Base-by-base conservation (phyloP, 768 basidiomycete species). In the Mycena olivaceomarginata region DNA sequence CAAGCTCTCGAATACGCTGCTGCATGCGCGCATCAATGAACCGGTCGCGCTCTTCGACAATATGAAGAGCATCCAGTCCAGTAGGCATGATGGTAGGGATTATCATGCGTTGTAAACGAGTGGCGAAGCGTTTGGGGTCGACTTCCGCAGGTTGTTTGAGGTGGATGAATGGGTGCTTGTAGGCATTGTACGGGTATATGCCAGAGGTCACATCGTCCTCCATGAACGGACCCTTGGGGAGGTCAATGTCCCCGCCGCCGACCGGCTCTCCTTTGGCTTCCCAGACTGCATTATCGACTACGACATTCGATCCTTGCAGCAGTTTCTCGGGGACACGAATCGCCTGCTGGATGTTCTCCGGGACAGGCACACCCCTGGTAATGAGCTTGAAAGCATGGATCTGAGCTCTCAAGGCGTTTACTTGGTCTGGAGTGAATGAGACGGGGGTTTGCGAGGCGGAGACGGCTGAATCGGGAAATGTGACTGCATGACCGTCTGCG, bases 121-220 rank as follows among this genome's bases (percentile, higher is more conserved):
- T 94, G 1, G 93, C 92, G 80, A 92, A 93, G 72, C 93, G 86
- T 57, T 89, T 85, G 15, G 93, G 93, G 82, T 93, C 92, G 66
- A 87, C 89, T 67, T 92, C 92, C 41, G 91, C 78, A 37, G 90
- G 87, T 53, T 94, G 93, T 76, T 94, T 93, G 78, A 96, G 92
- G 77, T 96, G 94, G 4, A 93, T 89, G 83, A 98, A 94, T 15
- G 97, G 97, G 81, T 97, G 92, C 40, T 91, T 90, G 83, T 93
- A 98, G 22, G 97, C 94, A 84, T 98, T 98, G 88, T 97, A 98
- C 3, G 97, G 97, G 81, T 98, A 97, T 75, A 98, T 93, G 53
- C 92, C 92, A 0, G 96, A 97, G 73, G 91, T 89, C 67, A 91
- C 87, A 83, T 98, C 92, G 82, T 95, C 94, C 76, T 98, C 97